Evolutionary conservation across 2,329 filamentous ascomycete genomes (phyloP).

Genomic region (Basipetospora chlamydospora): DNA sequence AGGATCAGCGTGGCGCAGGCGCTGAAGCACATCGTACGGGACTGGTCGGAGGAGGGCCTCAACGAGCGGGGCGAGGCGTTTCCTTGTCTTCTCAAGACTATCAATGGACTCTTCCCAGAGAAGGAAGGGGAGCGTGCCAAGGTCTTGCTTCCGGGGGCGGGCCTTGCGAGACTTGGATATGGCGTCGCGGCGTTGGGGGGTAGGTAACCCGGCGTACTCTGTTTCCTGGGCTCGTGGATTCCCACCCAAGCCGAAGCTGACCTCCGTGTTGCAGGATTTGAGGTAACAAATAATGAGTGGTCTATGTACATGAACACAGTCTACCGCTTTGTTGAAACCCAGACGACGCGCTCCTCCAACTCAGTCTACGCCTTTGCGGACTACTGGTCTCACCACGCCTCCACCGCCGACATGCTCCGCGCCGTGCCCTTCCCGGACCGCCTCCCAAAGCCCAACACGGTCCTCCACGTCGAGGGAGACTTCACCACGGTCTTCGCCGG

Average conservation of each 20-base stretch:
- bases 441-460: constrained; percentile 16
- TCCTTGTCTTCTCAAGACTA: constrained; percentile 19
- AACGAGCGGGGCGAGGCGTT: constrained; percentile 30
- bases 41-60: constrained; percentile 35
- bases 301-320: constrained; percentile 41
- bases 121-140: constrained; percentile 13
- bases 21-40: constrained; percentile 41
- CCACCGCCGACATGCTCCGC: constrained; percentile 30
- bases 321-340: constrained; percentile 31
- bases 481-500: constrained; percentile 29
- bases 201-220: constrained; percentile 9
- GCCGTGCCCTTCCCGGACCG: constrained; percentile 29
- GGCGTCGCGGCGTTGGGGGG: constrained; percentile 30
- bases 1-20: constrained; percentile 34
- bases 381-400: constrained; percentile 40
- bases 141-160: constrained; percentile 36
- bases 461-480: constrained; percentile 39
- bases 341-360: constrained; percentile 10
- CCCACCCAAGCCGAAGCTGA: too few relatives aligned
- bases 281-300: constrained; percentile 43
- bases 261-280: constrained; percentile 16
- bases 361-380: constrained; percentile 37
- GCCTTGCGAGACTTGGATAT: constrained; percentile 35
- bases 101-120: constrained; percentile 18
- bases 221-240: not conserved